Conservation (phyloP, 805 yeast genomes). For the Cyberlindnera suaveolens region DNA sequence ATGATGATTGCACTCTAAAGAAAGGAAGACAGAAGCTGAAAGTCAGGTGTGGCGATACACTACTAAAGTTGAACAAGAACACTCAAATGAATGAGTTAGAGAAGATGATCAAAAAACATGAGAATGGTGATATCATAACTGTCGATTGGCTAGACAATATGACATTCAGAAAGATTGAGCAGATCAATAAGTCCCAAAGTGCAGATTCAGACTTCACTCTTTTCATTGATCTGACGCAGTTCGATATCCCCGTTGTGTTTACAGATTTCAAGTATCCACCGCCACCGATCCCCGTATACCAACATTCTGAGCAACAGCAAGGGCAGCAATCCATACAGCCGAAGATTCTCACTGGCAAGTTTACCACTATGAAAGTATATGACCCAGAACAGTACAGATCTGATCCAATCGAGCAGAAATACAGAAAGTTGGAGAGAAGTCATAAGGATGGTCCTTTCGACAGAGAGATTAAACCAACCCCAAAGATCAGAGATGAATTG, state of each 20-base stretch:
- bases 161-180: slow-evolving; percentile 45
- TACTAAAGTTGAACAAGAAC: slow-evolving; percentile 7
- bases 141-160: slow-evolving; percentile 72
- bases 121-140: slow-evolving; percentile 55
- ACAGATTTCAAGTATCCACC: slow-evolving; percentile 45
- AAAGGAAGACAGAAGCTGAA: slow-evolving; percentile 63
- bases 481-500: slow-evolving; percentile 71
- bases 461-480: slow-evolving; percentile 82
- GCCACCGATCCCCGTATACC: slow-evolving; percentile 30
- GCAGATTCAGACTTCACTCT: slow-evolving; percentile 31
- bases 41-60: slow-evolving; percentile 25
- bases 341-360: slow-evolving; percentile 27
- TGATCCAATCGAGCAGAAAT: slow-evolving; percentile 87
- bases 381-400: slow-evolving; percentile 64
- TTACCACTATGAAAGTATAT: slow-evolving; percentile 37
- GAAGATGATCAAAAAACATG: slow-evolving; percentile 50
- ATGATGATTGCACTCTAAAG: slow-evolving; percentile 52
- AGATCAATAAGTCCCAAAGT: slow-evolving; percentile 17
- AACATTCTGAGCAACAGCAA: slow-evolving; percentile 36
- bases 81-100: slow-evolving; percentile 45
- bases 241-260: slow-evolving; percentile 67
- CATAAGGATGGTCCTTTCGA: slow-evolving; percentile 75
- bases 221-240: slow-evolving; percentile 53
- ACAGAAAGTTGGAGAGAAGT: slow-evolving; percentile 76
- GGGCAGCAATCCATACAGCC: slow-evolving; percentile 12